Percentiles rank a stretch among this genome's conserved stretches.
phyloP scores from a whole-genome alignment of 2,329 filamentous ascomycete species.

The Thermothelomyces thermophilus region DNA sequence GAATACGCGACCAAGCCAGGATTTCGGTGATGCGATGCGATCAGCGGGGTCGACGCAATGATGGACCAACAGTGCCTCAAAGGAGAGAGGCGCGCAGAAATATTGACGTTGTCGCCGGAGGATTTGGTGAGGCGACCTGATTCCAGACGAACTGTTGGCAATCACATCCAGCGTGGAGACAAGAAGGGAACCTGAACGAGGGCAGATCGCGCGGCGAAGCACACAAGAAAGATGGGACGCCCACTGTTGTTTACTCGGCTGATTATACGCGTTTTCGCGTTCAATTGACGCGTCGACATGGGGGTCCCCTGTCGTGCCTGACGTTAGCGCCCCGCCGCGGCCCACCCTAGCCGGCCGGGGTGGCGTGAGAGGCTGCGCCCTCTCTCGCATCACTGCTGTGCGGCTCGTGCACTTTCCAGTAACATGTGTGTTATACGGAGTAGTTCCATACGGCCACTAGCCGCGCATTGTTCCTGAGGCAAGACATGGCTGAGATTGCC shows the following conservation, averaged over 20 bases:
- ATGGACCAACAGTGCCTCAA: conserved; percentile 1
- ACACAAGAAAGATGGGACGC: conserved; percentile 18
- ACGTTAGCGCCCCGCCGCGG: conserved; percentile 15
- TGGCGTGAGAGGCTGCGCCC: conserved; percentile 19
- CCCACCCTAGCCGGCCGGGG: conserved; percentile 15
- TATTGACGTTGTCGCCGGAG: conserved; percentile 1
- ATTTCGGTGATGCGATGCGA: conserved; percentile 18
- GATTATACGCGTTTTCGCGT: conserved; percentile 23
- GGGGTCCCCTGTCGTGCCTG: conserved; percentile 18
- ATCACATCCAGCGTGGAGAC: conserved; percentile 12
- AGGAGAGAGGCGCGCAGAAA: conserved; percentile 7
- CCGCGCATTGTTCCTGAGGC: conserved; percentile 6
- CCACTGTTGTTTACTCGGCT: conserved; percentile 22
- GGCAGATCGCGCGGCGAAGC: conserved; percentile 17
- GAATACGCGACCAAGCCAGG: conserved; percentile 11
- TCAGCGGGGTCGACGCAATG: conserved; percentile 21
- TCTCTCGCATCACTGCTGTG: no score
- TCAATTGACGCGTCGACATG: conserved; percentile 20
- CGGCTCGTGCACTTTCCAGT: conserved; percentile 2
- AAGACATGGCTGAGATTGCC: background rate
- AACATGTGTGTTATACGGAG: no score
- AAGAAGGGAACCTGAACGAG: conserved; percentile 4
- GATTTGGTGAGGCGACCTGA: background rate
- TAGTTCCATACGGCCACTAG: background rate
- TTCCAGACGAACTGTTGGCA: background rate